Evolutionary conservation across 2,329 filamentous ascomycete genomes (phyloP).

Genomic region (Diaporthe citri): DNA sequence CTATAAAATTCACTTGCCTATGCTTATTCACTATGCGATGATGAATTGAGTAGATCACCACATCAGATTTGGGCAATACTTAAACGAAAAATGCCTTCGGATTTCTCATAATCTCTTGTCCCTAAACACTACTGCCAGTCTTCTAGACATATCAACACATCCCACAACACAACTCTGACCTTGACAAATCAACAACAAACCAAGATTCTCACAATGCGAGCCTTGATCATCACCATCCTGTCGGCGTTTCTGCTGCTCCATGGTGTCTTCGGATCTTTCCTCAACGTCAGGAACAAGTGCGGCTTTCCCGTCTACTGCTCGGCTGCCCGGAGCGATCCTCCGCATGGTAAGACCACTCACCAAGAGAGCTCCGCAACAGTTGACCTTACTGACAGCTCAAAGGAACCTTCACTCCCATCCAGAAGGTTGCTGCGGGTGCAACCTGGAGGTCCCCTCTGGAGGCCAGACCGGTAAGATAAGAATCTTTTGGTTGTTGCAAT

Average conservation of each 20-base stretch:
- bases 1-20: neutral
- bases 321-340: conserved; percentile 6
- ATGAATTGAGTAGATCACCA: neutral
- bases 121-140: no score
- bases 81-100: neutral
- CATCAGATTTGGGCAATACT: neutral
- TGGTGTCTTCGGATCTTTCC: neutral
- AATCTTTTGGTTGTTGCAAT: neutral
- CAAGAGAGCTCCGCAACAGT: neutral
- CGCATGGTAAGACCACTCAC: neutral
- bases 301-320: conserved; percentile 6
- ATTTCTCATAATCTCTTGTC: neutral
- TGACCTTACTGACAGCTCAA: neutral
- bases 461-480: neutral
- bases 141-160: neutral
- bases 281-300: conserved; percentile 22
- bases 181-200: neutral
- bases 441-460: neutral
- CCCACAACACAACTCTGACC: no score
- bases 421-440: neutral
- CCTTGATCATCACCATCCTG: neutral
- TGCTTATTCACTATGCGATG: neutral
- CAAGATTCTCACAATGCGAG: neutral
- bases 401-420: neutral
- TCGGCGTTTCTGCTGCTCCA: neutral